Evolutionary conservation across 257 asterid species (phyloP).

Genomic region (Solanum lignicaule): DNA sequence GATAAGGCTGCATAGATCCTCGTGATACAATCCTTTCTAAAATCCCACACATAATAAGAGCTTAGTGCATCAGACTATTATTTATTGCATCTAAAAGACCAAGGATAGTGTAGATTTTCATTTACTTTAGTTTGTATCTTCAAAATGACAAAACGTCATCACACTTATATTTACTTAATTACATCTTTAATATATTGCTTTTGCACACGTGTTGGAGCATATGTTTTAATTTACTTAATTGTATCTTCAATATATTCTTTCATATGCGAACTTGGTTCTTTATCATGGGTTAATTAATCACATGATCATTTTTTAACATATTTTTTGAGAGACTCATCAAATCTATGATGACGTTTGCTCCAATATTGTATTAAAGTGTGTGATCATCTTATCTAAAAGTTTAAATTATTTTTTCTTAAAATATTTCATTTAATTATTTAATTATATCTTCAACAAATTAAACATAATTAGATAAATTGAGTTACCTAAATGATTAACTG

Average conservation of each 20-base stretch:
- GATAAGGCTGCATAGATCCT: not conserved
- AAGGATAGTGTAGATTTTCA: not conserved
- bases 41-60: not conserved
- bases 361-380: not conserved
- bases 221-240: not conserved
- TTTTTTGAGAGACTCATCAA: not conserved
- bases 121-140: not conserved
- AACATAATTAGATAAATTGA: not conserved
- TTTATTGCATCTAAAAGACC: not conserved
- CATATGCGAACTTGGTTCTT: not conserved
- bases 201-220: not conserved
- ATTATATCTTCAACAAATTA: not conserved
- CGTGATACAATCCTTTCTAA: not conserved
- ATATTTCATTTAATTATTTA: not conserved
- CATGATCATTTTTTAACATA: not conserved
- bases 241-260: not conserved
- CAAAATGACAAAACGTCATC: not conserved
- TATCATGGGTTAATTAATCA: not conserved
- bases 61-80: not conserved
- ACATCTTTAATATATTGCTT: too few species aligned
- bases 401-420: not conserved
- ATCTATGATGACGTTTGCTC: not conserved
- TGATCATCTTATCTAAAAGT: not conserved
- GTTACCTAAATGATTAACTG: conserved; percentile 66
- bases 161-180: not conserved